phyloP scores from a whole-genome alignment of 805 yeast genomes.

The Teunomyces cretensis region DNA sequence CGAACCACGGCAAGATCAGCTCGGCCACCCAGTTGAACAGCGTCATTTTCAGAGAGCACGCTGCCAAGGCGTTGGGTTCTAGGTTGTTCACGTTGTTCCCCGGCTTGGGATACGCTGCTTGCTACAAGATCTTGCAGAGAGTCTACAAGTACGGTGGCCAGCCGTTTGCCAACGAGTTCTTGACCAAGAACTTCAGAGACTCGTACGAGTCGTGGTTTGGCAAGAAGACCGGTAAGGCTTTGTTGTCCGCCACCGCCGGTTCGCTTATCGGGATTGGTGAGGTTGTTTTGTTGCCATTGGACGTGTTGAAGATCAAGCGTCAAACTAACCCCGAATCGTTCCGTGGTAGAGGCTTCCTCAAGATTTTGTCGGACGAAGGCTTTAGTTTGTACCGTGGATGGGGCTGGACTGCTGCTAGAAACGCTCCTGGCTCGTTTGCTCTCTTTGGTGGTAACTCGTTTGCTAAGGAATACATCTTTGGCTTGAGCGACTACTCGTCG shows the following conservation, averaged over 20 bases:
- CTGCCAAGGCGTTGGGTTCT: conserved; percentile 64
- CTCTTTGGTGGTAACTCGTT: conserved; percentile 98
- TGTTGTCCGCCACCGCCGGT: conserved; percentile 96
- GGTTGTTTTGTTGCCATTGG: conserved; percentile 90
- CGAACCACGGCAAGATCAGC: conserved; percentile 70
- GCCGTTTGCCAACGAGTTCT: conserved; percentile 94
- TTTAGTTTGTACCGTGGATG: conserved; percentile 93
- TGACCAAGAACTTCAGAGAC: conserved; percentile 69
- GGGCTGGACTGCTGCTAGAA: conserved; percentile 99
- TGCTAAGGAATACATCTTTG: conserved; percentile 93
- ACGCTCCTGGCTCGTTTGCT: conserved; percentile 98
- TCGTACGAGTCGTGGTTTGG: conserved; percentile 79
- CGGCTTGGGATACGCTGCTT: conserved; percentile 97
- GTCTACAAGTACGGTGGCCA: conserved; percentile 99
- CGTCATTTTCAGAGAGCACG: conserved; percentile 84
- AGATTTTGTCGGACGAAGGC: conserved; percentile 87
- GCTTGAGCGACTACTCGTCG: conserved; percentile 77
- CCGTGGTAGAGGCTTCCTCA: conserved; percentile 94
- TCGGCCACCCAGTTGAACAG: conserved; percentile 67
- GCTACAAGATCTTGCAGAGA: conserved; percentile 93
- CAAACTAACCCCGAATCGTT: conserved; percentile 99
- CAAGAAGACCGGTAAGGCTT: conserved; percentile 94
- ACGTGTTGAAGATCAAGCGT: conserved; percentile 95
- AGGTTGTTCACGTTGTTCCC: conserved; percentile 88
- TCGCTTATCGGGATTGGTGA: conserved; percentile 97